Evolutionary conservation across 768 basidiomycete genomes (phyloP).

Genomic region (Russula earlei): DNA sequence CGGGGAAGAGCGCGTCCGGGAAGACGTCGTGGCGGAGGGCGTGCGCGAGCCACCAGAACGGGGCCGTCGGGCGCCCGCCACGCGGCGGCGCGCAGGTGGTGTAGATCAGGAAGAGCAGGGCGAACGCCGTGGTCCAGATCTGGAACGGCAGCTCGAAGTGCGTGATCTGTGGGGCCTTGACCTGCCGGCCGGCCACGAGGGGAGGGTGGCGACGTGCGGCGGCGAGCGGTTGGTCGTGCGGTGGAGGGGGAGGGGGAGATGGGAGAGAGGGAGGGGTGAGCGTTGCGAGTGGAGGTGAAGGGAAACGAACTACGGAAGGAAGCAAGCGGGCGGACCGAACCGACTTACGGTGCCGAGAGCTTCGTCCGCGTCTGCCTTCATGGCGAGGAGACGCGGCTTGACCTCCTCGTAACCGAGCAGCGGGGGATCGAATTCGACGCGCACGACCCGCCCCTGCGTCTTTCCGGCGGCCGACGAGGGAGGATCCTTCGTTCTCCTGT

Average conservation of each 20-base stretch:
- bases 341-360: slow-evolving; percentile 69
- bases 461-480: slow-evolving; percentile 21
- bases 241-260: background rate
- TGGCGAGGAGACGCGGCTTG: slow-evolving; percentile 66
- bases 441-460: slow-evolving; percentile 30
- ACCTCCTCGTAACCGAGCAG: slow-evolving; percentile 71
- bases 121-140: slow-evolving; percentile 22
- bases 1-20: slow-evolving; percentile 23
- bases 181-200: too few species aligned
- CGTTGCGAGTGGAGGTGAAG: too few species aligned
- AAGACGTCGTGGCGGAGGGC: slow-evolving; percentile 26
- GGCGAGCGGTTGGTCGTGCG: too few species aligned
- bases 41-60: slow-evolving; percentile 27
- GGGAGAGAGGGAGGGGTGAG: too few species aligned
- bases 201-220: too few species aligned
- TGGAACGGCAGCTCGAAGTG: slow-evolving; percentile 41
- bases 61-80: too few species aligned
- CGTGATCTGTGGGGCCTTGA: slow-evolving; percentile 44
- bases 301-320: background rate
- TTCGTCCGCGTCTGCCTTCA: slow-evolving; percentile 77
- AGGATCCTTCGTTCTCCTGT: slow-evolving; percentile 41
- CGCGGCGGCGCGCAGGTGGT: slow-evolving; percentile 24
- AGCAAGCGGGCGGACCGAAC: background rate
- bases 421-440: slow-evolving; percentile 60
- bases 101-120: slow-evolving; percentile 29